Evolutionary conservation across 805 yeast species (phyloP).

Genomic region (Hanseniaspora meyeri): DNA sequence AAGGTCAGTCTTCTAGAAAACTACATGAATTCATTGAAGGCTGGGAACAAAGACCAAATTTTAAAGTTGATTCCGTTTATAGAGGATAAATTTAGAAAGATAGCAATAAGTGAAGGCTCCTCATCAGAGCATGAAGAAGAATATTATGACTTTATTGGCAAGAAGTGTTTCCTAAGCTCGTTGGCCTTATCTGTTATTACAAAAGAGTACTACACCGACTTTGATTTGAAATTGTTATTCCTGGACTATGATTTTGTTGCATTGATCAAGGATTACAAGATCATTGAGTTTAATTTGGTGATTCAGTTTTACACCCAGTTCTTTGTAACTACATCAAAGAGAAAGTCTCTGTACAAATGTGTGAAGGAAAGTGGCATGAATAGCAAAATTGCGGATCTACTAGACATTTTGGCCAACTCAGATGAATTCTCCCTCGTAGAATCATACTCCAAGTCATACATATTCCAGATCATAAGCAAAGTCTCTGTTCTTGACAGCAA

Average conservation of each 20-base stretch:
- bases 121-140: not conserved
- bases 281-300: constrained; percentile 10
- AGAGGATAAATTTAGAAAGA: not conserved
- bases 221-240: constrained; percentile 2
- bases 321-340: not conserved
- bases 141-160: constrained; percentile 6
- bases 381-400: not conserved
- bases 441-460: constrained; percentile 9
- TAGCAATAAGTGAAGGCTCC: not conserved
- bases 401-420: not conserved
- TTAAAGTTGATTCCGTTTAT: not conserved
- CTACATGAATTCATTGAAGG: not conserved
- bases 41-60: not conserved
- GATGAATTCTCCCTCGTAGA: constrained; percentile 10
- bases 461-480: constrained; percentile 8
- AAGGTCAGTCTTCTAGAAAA: not conserved
- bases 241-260: not conserved
- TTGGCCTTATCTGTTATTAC: constrained; percentile 4
- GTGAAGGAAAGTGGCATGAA: not conserved
- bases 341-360: constrained; percentile 10
- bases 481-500: constrained; percentile 3
- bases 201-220: constrained; percentile 3
- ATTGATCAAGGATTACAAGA: not conserved
- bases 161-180: constrained; percentile 2
- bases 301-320: constrained; percentile 9